These are phyloP conservation scores for Talaromyces sp. DNA, from an alignment of 2,329 filamentous ascomycete genomes.

Conservation along the genomic window DNA sequence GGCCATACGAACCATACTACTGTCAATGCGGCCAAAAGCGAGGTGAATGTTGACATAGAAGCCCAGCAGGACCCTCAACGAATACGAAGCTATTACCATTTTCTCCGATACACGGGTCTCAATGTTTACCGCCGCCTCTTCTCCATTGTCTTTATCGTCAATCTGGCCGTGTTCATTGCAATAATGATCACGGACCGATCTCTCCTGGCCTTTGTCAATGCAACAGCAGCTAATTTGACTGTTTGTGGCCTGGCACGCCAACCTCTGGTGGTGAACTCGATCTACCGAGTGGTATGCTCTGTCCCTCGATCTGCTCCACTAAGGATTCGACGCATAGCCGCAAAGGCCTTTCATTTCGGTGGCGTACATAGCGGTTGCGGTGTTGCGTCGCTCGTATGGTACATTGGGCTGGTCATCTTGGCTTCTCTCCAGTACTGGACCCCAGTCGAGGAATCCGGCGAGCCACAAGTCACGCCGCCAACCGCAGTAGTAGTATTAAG, in stretches of 20 bases:
- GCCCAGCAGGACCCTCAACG: neutral
- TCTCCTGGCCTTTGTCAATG: constrained; percentile 35
- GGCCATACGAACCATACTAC: neutral
- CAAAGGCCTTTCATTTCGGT: constrained; percentile 51
- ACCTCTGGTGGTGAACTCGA: constrained; percentile 48
- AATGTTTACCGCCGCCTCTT: constrained; percentile 40
- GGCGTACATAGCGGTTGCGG: constrained; percentile 49
- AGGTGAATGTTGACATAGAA: neutral
- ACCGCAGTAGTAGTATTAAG: constrained; percentile 47
- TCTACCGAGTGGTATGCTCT: constrained; percentile 42
- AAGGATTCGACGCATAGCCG: constrained; percentile 38
- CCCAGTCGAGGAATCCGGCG: constrained; percentile 3
- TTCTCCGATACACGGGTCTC: constrained; percentile 31
- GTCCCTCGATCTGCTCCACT: constrained; percentile 43
- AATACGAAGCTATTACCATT: neutral
- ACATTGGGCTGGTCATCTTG: constrained; percentile 30
- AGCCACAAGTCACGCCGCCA: constrained; percentile 17
- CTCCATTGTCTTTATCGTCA: constrained; percentile 34
- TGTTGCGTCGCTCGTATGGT: constrained; percentile 46
- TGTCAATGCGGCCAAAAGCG: neutral
- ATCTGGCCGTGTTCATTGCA: constrained; percentile 31
- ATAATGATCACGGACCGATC: constrained; percentile 28
- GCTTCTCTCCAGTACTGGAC: constrained; percentile 28
- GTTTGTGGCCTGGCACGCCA: constrained; percentile 46
- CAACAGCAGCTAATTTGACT: constrained; percentile 41